phyloP scores from a whole-genome alignment of 2,329 filamentous ascomycete genomes.

The Verticillium nubilum region DNA sequence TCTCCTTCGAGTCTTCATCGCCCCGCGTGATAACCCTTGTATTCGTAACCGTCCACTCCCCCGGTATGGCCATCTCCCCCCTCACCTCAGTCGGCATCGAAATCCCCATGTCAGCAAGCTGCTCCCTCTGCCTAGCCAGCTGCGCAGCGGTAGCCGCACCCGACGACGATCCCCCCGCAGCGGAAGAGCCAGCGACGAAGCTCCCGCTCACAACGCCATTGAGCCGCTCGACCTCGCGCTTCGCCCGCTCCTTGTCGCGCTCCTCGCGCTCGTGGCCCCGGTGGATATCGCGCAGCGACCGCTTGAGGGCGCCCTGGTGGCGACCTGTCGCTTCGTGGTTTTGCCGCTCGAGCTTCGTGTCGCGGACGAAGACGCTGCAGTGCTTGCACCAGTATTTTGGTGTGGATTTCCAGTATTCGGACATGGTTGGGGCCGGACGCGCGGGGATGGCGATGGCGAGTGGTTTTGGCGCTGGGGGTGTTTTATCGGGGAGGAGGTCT shows the following conservation, averaged over 20 bases:
- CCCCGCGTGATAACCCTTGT: conserved; percentile 51
- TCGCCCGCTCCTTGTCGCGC: conserved; percentile 75
- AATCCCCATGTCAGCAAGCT: conserved; percentile 83
- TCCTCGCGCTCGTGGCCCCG: conserved; percentile 75
- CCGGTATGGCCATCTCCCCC: conserved; percentile 77
- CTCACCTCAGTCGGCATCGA: conserved; percentile 74
- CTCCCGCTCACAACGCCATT: conserved; percentile 66
- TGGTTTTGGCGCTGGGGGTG: no score
- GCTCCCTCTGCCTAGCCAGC: conserved; percentile 76
- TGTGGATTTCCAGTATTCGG: conserved; percentile 98
- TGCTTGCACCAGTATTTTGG: conserved; percentile 98
- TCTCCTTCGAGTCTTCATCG: conserved; percentile 31
- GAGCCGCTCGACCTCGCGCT: conserved; percentile 77
- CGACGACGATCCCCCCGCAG: conserved; percentile 23
- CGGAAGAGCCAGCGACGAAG: no score
- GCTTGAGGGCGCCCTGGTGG: conserved; percentile 82
- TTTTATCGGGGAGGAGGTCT: no score
- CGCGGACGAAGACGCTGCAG: conserved; percentile 83
- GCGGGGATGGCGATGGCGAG: neutral
- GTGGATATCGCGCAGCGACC: conserved; percentile 84
- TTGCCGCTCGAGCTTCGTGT: conserved; percentile 82
- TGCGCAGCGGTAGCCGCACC: conserved; percentile 51
- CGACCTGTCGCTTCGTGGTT: conserved; percentile 85
- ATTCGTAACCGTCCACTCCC: conserved; percentile 76
- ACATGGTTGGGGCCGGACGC: conserved; percentile 54